phyloP scores from a whole-genome alignment of 2,329 filamentous ascomycete species.

The Lomentospora prolificans region DNA sequence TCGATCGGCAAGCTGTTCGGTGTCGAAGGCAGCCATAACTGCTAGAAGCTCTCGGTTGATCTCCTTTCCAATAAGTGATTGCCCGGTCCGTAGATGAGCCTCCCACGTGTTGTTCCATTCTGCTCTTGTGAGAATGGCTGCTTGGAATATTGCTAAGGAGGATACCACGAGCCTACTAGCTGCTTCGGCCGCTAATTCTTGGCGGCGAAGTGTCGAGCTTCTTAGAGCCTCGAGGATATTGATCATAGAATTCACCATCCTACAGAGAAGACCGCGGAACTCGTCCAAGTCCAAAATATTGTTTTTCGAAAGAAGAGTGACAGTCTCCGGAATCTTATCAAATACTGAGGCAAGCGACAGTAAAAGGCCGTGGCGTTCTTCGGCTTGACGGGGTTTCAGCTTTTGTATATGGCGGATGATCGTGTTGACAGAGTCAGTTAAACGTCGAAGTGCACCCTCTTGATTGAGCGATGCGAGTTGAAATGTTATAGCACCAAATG shows the following conservation, averaged over 20 bases:
- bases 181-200: constrained; percentile 56
- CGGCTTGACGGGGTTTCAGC: constrained; percentile 49
- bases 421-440: constrained; percentile 26
- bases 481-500: constrained; percentile 52
- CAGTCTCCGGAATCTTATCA: constrained; percentile 31
- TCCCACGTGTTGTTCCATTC: constrained; percentile 4
- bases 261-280: neutral
- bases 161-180: constrained; percentile 48
- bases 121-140: neutral
- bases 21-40: constrained; percentile 9
- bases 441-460: constrained; percentile 15
- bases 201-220: constrained; percentile 40
- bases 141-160: constrained; percentile 28
- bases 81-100: constrained; percentile 9
- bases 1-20: neutral
- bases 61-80: constrained; percentile 14
- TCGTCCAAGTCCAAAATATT: neutral
- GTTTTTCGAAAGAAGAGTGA: constrained; percentile 4
- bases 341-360: constrained; percentile 51
- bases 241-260: constrained; percentile 22
- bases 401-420: constrained; percentile 33
- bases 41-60: constrained; percentile 8
- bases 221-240: neutral
- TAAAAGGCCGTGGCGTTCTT: constrained; percentile 60
- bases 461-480: constrained; percentile 23